Evolutionary conservation across 768 basidiomycete genomes (phyloP), one percentile per base, ranked within the genome.

Genomic region (Cystoderma amianthinum): DNA sequence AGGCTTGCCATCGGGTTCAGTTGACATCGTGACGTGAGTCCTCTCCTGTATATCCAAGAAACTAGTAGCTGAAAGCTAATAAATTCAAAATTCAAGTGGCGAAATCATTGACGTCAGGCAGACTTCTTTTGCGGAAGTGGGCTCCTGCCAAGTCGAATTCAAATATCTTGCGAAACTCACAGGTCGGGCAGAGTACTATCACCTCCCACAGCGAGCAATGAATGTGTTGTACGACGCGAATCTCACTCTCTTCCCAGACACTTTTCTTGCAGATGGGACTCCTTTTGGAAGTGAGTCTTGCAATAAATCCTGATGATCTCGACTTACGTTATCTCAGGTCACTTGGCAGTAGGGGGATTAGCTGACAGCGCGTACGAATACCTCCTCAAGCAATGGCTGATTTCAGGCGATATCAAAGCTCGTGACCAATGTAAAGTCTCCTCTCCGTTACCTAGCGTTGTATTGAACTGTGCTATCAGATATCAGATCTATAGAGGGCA

Each of bases 91-190:
- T 32, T 40, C 17, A 21, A 41, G 32, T 36, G 44, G 44, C 3
- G 37, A 32, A 12, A 25, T 36, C 34, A 22, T 18, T 21, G 22
- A 13, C 5, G 43, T 35, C 4, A n/a, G 16, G 13, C 28, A 42
- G 1, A 50, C 58, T 3, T 42, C 66, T 4, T 67, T 65, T 21
- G 61, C 71, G 9, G 71, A 71, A 47, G 58, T 60, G 2, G 53
- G 63, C 5, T 76, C 73, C 28, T 76, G 81, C 47, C 82, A 85
- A 57, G 57, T 87, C n/a, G 85, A 88, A 56, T 80, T 78, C 62
- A 83, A 84, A 55, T 87, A 85, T 52, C 68, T 87, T 2, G 80
- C 82, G 1, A 74, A 82, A 46, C 50, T 81, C 18, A 85, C 82
- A 0, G 79, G 80, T 1, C 69, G 76, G 41, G 62, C 66, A 12